Evolutionary conservation across 2,329 filamentous ascomycete genomes (phyloP), one percentile per base, ranked within the genome.

Genomic region (Venturia oleaginea): DNA sequence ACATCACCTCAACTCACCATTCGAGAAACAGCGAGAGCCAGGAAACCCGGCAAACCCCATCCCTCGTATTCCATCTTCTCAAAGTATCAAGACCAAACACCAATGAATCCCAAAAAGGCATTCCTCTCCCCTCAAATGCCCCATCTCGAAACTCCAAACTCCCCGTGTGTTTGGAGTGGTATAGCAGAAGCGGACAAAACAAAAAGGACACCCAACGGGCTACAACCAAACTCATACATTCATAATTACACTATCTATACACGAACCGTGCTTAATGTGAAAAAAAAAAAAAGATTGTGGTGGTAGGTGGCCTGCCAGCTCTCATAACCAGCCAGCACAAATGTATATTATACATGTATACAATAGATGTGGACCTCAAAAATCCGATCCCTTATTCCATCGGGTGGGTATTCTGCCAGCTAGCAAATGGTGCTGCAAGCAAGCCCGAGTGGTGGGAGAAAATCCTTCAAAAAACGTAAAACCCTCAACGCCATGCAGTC

Each of bases 321-420:
- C 43, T 22, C n/a, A 13, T 24, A 48, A n/a, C 43, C 43, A 48
- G 43, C 43, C 43, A 6, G 43, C 22, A 48, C 8, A 24, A 48
- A 48, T 22, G n/a, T 8, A n/a, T 48, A 57, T 57, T 57, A 57
- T 57, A 57, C 51, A 57, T 57, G 17, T 57, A 30, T 24, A 32
- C 1, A 22, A 22, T 51, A 57, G 51, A 57, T 27, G 30, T 27
- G 15, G 30, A 4, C 22, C 46, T 51, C n/a, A 22, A 27, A 27
- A 4, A 34, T 5, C 19, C n/a, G n/a, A n/a, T n/a, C 51, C 15
- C 51, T 40, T 15, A 4, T 34, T 57, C 51, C 51, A 51, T 51
- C 51, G 17, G 30, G 15, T 11, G 51, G 51, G 51, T 57, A 57
- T 34, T 57, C 1, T 34, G 51, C 51, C 10, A 48, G 43, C 22